Evolutionary conservation across 371 early-diverging fungal genomes (phyloP).

Genomic region (Mortierella polycephala): DNA sequence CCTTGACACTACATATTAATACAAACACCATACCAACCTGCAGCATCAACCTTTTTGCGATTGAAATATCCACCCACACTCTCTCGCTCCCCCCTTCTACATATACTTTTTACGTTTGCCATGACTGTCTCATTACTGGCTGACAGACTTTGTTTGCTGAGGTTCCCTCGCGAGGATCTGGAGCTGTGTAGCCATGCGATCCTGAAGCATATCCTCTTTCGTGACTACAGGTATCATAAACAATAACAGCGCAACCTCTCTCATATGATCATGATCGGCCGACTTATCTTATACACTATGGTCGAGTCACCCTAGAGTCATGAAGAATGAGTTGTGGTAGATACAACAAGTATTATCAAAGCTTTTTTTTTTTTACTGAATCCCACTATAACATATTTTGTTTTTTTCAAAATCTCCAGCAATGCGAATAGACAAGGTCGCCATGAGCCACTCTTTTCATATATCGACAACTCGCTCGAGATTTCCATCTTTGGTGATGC

Average conservation of each 20-base stretch:
- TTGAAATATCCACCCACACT: neutral
- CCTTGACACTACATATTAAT: too few species aligned
- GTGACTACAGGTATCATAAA: conserved; percentile 33
- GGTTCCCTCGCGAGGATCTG: conserved; percentile 37
- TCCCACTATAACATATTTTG: too few species aligned
- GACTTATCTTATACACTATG: too few species aligned
- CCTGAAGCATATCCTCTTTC: conserved; percentile 51
- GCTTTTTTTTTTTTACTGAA: too few species aligned
- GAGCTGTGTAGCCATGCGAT: conserved; percentile 34
- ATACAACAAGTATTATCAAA: too few species aligned
- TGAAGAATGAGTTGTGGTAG: too few species aligned
- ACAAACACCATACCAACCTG: too few species aligned
- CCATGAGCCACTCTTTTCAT: conserved; percentile 42
- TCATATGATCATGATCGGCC: too few species aligned
- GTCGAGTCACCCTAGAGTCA: too few species aligned
- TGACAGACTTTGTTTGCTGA: conserved; percentile 38
- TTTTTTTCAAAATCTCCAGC: neutral
- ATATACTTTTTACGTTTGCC: neutral
- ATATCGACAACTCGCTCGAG: conserved; percentile 50
- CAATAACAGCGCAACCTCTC: neutral
- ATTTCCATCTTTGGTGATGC: conserved; percentile 51
- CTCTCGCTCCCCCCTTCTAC: neutral
- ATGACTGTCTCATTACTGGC: conserved; percentile 41
- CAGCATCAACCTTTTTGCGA: too few species aligned
- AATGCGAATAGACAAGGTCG: conserved; percentile 12